phyloP scores from a whole-genome alignment of 2,329 filamentous ascomycete species.

The Paraphoma sp. region DNA sequence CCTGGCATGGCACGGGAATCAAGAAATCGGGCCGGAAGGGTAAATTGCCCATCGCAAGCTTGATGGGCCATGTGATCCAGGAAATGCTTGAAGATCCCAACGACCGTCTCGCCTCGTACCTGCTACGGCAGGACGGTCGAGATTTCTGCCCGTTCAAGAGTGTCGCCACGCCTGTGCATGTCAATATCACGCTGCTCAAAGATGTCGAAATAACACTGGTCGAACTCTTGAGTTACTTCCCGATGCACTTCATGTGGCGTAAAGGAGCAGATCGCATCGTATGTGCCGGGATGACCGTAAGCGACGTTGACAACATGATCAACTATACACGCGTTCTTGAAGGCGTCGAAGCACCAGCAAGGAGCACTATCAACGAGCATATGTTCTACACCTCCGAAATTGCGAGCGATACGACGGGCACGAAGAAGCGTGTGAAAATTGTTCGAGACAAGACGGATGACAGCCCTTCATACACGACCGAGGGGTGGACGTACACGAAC shows the following conservation, averaged over 20 bases:
- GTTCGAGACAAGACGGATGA: neutral
- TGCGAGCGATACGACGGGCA: neutral
- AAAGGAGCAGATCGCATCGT: conserved; percentile 12
- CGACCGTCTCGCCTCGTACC: neutral
- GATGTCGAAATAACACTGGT: conserved; percentile 22
- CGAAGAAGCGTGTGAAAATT: neutral
- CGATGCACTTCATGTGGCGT: conserved; percentile 22
- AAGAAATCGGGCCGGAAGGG: neutral
- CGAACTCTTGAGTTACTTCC: conserved; percentile 24
- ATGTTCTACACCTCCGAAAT: neutral
- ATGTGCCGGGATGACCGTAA: neutral
- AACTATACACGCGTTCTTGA: conserved; percentile 16
- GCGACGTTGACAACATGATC: conserved; percentile 11
- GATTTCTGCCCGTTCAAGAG: conserved; percentile 23
- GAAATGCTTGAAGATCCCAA: neutral
- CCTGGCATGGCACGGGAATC: conserved; percentile 6
- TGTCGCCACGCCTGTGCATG: conserved; percentile 13
- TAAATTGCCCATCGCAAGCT: conserved; percentile 18
- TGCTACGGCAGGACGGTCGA: conserved; percentile 2
- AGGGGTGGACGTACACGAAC: conserved; percentile 12
- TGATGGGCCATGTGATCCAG: conserved; percentile 11
- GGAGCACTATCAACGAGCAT: neutral
- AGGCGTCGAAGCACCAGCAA: neutral
- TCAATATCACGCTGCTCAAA: conserved; percentile 17
- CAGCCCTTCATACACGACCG: conserved; percentile 13